phyloP scores from a whole-genome alignment of 768 basidiomycete species.

The Galerina marginata region DNA sequence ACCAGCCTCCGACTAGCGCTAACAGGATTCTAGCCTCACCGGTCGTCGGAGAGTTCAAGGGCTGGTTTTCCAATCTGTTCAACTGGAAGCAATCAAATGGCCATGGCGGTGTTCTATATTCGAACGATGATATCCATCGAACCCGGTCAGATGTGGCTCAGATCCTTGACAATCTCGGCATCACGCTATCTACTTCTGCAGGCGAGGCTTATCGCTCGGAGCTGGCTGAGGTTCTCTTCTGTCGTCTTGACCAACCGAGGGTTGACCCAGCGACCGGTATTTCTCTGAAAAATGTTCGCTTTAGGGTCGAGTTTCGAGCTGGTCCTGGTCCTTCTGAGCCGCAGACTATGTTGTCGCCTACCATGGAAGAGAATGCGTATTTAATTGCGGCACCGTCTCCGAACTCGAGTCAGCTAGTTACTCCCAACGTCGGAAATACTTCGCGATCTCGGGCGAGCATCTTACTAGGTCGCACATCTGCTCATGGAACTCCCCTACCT shows the following conservation, averaged over 20 bases:
- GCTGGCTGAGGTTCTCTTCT: slow-evolving; percentile 38
- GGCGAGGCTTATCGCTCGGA: slow-evolving; percentile 21
- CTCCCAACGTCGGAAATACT: slow-evolving; percentile 17
- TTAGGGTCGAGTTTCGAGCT: slow-evolving; percentile 77
- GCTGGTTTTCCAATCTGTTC: slow-evolving; percentile 96
- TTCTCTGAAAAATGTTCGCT: slow-evolving; percentile 76
- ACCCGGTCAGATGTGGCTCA: slow-evolving; percentile 71
- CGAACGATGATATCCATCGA: slow-evolving; percentile 54
- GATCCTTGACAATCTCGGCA: slow-evolving; percentile 69
- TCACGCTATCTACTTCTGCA: slow-evolving; percentile 47
- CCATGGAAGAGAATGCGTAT: slow-evolving; percentile 27
- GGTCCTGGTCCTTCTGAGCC: slow-evolving; percentile 8
- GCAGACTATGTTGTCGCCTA: slow-evolving; percentile 6
- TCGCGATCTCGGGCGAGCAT: slow-evolving; percentile 28
- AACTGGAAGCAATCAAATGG: slow-evolving; percentile 76
- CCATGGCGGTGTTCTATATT: slow-evolving; percentile 53
- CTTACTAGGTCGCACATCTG: slow-evolving; percentile 25
- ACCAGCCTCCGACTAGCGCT: slow-evolving; percentile 32
- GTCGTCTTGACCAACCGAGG: slow-evolving; percentile 58
- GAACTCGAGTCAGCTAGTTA: slow-evolving; percentile 18
- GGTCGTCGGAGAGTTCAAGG: slow-evolving; percentile 84
- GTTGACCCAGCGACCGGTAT: slow-evolving; percentile 44
- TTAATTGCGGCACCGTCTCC: slow-evolving; percentile 18
- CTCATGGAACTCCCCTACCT: slow-evolving; percentile 25
- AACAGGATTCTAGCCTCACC: slow-evolving; percentile 59